A percentile compares a stretch with the other conserved stretches of the same genome.
phyloP scores from a whole-genome alignment of 331 rosid genomes.

The Quercus tomentella region DNA sequence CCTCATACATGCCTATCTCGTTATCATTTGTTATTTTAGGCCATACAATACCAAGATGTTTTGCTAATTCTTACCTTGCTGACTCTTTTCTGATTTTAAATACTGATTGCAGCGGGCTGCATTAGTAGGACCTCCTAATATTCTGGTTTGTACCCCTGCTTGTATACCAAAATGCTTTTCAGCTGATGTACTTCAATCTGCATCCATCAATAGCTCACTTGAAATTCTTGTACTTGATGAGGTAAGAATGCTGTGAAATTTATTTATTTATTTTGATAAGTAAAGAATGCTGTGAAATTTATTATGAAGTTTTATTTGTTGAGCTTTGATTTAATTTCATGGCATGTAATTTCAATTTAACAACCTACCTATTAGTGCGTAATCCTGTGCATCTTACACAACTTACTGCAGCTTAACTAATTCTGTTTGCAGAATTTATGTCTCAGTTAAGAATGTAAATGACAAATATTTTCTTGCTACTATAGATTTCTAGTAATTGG shows the following conservation, averaged over 20 bases:
- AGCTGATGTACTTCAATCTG: conserved; percentile 43
- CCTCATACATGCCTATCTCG: background rate
- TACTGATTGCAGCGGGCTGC: conserved; percentile 59
- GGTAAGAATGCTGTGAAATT: conserved; percentile 45
- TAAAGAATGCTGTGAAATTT: conserved; percentile 4
- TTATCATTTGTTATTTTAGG: background rate
- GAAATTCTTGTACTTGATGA: conserved; percentile 92
- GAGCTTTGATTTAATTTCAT: background rate
- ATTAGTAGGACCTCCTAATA: conserved; percentile 72
- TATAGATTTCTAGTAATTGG: background rate
- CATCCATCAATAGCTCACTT: conserved; percentile 57
- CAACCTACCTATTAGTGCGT: background rate
- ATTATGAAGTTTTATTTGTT: background rate
- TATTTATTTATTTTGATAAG: too few relatives aligned
- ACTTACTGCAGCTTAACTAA: background rate
- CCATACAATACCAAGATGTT: background rate
- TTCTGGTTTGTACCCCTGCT: conserved; percentile 84
- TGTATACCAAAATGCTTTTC: conserved; percentile 83
- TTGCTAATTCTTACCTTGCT: background rate
- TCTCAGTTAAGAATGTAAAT: background rate
- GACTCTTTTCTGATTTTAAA: background rate
- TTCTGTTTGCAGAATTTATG: background rate
- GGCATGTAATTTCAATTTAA: background rate
- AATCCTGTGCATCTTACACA: background rate
- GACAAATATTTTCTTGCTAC: background rate